Base-by-base conservation (phyloP, 2,329 filamentous ascomycete genomes). In the Nemania bipapillata region DNA sequence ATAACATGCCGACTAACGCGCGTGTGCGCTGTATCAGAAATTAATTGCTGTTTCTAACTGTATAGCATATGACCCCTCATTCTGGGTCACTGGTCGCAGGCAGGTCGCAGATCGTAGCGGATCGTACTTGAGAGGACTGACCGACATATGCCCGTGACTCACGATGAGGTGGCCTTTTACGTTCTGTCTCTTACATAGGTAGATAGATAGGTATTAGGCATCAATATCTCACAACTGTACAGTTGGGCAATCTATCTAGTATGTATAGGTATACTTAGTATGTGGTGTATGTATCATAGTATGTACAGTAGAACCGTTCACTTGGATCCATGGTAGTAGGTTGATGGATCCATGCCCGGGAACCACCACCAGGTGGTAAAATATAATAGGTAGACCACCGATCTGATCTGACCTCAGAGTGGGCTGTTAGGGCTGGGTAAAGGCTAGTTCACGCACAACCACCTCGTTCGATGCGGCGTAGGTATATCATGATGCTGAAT, bases 341-440 rank as follows among this genome's bases (percentile, higher is more conserved):
- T 26, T 11, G 45, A 17, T 45, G 9, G 37, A 20, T 47, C 30
- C 57, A 22, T 42, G 28, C 30, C 28, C 28, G 26, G 50, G 49
- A 60, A 60, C 60, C 17, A 53, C 24, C 11, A 52, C 28, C 12
- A 54, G 49, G 37, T 53, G 56, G 28, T 53, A 6, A 52, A 11
- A 42, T 28, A 53, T 65, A 42, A 65, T 63, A 63, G 22, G 28
- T 49, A 53, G 52, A 17, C 22, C 26, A 28, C 35, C 26, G 53
- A 57, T 52, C 53, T 37, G 28, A 30, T 52, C 45, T 47, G 22
- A 22, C 28, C 30, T 26, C 22, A 63, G 37, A 59, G 66, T 63
- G 66, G 66, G 66, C 37, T 67, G 61, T 63, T 70, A 70, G 68
- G 68, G 68, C 65, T 70, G 57, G 68, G 61, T 52, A 54, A 26